A percentile compares a stretch with the other conserved stretches of the same genome.
Evolutionary conservation across 2,329 filamentous ascomycete species (phyloP).

Genomic region (Trichoderma aggressivum): DNA sequence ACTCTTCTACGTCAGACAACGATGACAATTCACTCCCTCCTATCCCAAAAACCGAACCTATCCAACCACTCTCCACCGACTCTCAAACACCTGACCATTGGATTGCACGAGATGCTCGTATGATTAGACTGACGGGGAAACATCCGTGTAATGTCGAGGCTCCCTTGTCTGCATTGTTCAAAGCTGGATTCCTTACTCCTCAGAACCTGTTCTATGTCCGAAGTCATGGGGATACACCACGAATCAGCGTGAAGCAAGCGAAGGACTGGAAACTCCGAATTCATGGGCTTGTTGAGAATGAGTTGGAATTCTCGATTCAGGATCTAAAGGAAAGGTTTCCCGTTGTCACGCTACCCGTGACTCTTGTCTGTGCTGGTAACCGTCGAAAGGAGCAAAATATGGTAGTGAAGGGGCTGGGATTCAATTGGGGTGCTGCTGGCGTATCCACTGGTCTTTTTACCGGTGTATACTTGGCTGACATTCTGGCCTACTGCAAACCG

Average conservation of each 20-base stretch:
- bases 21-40: not conserved
- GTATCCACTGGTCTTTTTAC: conserved; percentile 87
- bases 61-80: conserved; percentile 28
- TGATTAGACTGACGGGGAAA: conserved; percentile 82
- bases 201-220: conserved; percentile 88
- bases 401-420: conserved; percentile 86
- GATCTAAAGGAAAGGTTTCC: conserved; percentile 72
- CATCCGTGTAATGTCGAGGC: conserved; percentile 92
- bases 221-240: conserved; percentile 81
- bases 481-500: conserved; percentile 67
- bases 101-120: conserved; percentile 72
- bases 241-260: conserved; percentile 65
- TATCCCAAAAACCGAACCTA: not conserved
- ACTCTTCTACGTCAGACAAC: not conserved
- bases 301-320: conserved; percentile 66
- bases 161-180: conserved; percentile 72
- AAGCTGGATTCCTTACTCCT: conserved; percentile 79
- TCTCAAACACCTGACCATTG: conserved; percentile 72
- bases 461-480: conserved; percentile 69
- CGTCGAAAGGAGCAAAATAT: conserved; percentile 89
- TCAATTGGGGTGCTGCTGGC: conserved; percentile 88
- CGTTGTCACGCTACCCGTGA: conserved; percentile 81
- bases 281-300: conserved; percentile 78
- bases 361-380: conserved; percentile 88
- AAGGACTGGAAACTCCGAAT: conserved; percentile 79